Base-by-base conservation (phyloP, 2,329 filamentous ascomycete species). In the Curvularia hawaiiensis region DNA sequence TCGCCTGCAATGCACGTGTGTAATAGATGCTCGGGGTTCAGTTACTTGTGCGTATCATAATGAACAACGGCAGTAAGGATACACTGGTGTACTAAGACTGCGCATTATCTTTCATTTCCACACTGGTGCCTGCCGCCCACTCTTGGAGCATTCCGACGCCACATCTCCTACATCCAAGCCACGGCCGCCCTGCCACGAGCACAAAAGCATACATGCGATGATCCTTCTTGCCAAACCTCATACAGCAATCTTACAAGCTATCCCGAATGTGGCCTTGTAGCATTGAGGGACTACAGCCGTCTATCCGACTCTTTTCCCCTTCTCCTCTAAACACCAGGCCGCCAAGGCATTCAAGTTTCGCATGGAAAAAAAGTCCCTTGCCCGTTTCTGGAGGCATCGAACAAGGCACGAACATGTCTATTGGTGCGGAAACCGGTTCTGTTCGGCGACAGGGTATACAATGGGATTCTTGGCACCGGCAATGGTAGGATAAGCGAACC, bases 251-350 rank as follows among this genome's bases (percentile, higher is more conserved):
- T 39, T 30, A 44, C 31, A 33, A 54, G 38, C 31, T 31, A 24
- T n/a, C 20, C n/a, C 26, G 38, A 11, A 24, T 50, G 30, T 12
- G 40, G 51, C 26, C 31, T 9, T 45, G 20, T 40, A 31, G 55
- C 55, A 58, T 58, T 54, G 40, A 54, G 22, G 22, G 40, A 30
- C 51, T 54, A 20, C 51, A 31, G 30, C 30, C 30, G 30, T 31
- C 30, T 31, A 31, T 4, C 30, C 30, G 30, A 31, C 7, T 4
- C 30, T 10, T 44, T 22, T 31, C 33, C 48, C 39, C 20, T 30
- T 46, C 31, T 43, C 26, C 40, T 54, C 26, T 30, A 50, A 52
- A 38, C 20, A 39, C 54, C 54, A 57, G 48, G 54, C 22, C 14
- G 38, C 46, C 40, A n/a, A 48, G 30, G 54, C 49, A 26, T 52